Evolutionary conservation across 805 yeast species (phyloP), one percentile per base, ranked within the genome.

Genomic region (Candida fluviatilis): DNA sequence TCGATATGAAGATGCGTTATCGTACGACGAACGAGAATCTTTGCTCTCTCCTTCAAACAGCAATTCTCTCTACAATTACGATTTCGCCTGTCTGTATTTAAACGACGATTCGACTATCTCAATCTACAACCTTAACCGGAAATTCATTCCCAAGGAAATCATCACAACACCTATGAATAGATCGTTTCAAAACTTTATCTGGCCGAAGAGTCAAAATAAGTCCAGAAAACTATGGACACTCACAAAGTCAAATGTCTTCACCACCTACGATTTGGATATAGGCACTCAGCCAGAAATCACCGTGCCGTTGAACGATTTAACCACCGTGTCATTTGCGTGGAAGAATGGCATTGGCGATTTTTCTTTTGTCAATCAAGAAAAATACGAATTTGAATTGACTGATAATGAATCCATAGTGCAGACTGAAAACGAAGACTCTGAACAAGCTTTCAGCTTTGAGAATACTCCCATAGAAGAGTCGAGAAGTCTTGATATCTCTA

Each of bases 111-210:
- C 84, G 2, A 73, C 77, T 21, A 70, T 84, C 4, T 78, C 82
- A 35, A 71, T 87, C 3, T 87, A 85, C 73, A 80, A 80, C 31
- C 65, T 87, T 36, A 71, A 72, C 26, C 67, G 96, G 45, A 84
- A 80, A 47, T 82, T 74, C 52, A 74, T 89, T 16, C 96, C 97
- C 1, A 70, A 72, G 7, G 88, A 82, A n/a, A 53, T 86, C 6
- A 55, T 70, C 5, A 79, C 80, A 66, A 68, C 75, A 21, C 61
- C 71, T 19, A 71, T 78, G 1, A 46, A 49, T 13, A 65, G 59
- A 36, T 68, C 73, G 1, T 55, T 64, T 38, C 72, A 59, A 38
- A 68, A 67, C 48, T 68, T 68, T 43, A 54, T 64, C 7, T 68
- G 74, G 74, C 63, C 69, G n/a, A 42, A 44, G 14, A 55, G 57